Base-by-base conservation (phyloP, 495 filamentous ascomycete species). In the Pseudoneurospora amorphoporcata region DNA sequence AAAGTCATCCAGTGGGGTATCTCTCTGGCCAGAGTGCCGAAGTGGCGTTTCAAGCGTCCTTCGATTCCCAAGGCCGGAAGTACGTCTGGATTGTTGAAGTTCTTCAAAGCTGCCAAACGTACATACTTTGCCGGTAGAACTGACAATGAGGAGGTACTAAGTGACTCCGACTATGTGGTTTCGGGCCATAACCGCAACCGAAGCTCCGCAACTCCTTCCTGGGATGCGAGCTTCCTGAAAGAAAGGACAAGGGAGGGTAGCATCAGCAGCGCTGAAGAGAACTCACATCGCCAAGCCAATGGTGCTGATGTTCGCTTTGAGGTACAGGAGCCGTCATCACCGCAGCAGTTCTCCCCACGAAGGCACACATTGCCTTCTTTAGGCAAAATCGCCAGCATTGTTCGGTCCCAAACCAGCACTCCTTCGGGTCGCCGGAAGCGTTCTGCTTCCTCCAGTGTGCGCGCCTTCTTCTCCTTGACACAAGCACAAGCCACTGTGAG, bases 1-100 rank as follows among this genome's bases (percentile, higher is more conserved):
- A 88, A 90, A 68, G 86, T 95, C 17, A 88, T 98, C n/a, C 88
- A 85, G 79, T 97, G 92, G 92, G 93, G 91, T 42, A 90, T 98
- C 17, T 85, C 90, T 69, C 82, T 99, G 53, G 94, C 95, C 19
- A 85, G 96, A 47, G 92, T 99, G 42, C 95, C 95, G 3, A 92
- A 87, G 73, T 98, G 95, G 93, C 91, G 94, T 41, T 94, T 98
- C 75, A 88, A 90, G 73, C 88, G 90, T 23, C 80, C 73, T 53
- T 19, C 77, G 17, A 39, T 72, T 71, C 72, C 75, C 45, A 82
- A 76, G 77, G 74, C 72, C 23, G 29, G 53, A 32, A 65, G 14
- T 65, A 65, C 53, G 8, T 65, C 53, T 65, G 53, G 53, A 17
- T 17, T 68, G n/a, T 71, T 19, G 70, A 38, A 16, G 29, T 65